Base-by-base conservation (phyloP, 1,284 basidiomycete genomes). In the Ceratorhiza oryzae-sativae region DNA sequence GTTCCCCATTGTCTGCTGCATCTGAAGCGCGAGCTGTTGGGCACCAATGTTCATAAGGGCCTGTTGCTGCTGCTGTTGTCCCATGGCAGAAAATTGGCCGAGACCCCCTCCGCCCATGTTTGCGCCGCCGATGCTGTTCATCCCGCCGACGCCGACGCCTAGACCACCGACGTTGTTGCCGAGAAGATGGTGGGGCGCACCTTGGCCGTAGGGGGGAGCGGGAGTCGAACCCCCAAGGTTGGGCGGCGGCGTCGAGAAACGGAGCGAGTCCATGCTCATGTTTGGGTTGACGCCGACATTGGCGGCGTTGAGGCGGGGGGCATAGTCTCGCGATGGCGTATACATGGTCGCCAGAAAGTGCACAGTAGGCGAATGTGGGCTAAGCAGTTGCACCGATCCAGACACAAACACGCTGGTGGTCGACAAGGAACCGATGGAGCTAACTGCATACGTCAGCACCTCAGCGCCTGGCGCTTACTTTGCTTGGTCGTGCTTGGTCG, bases 211-310 rank as follows among this genome's bases (percentile, higher is more conserved):
- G 18, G 65, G 63, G 20, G 63, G 65, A 18, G 65, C 65, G 15
- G 65, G 65, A 10, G 65, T 41, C 2, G 65, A 58, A 34, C 65
- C 65, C 6, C 65, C 65, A 20, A 70, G 65, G 23, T 70, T 70
- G 10, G 65, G 65, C 46, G 65, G 65, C 12, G 65, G 65, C 32
- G 65, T 70, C 6, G 65, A 70, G 34, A 56, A 70, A 20, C 65
- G 65, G 2, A 70, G 42, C 23, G 65, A 70, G 25, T 70, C 65
- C 39, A 70, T 41, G 65, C 36, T 70, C 41, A 70, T 70, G 42
- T 70, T 70, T n/a, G 65, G 65, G 42, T 70, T 70, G 39, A 70
- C 65, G n/a, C 65, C 65, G 30, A 70, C 65, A 39, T 67, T 67
- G 2, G 46, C 65, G 2, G 65, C 65, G 65, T 58, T 70, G 30